phyloP scores from a whole-genome alignment of 768 basidiomycete genomes.

The Termitomyces sp. region DNA sequence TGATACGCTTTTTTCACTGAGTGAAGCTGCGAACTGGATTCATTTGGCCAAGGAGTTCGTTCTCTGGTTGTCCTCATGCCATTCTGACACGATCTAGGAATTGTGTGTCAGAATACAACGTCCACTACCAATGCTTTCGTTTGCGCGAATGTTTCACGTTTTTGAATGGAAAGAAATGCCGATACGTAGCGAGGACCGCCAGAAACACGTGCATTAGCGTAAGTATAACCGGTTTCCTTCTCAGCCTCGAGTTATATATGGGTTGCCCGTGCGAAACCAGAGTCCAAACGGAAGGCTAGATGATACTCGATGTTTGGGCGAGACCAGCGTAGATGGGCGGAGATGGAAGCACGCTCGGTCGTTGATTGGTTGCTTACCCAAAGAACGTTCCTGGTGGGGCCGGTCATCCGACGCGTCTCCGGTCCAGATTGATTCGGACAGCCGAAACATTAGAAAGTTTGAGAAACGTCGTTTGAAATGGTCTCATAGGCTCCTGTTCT shows the following conservation, averaged over 20 bases:
- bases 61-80: not conserved
- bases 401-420: not conserved
- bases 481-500: not conserved
- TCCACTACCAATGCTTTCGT: not conserved
- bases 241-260: not conserved
- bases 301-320: not conserved
- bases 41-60: not conserved
- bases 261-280: not conserved
- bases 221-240: not conserved
- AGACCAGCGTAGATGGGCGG: constrained; percentile 2
- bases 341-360: constrained; percentile 7
- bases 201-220: not conserved
- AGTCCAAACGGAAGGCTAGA: not conserved
- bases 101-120: too few species aligned
- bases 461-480: not conserved
- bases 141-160: not conserved
- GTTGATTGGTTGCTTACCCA: not conserved
- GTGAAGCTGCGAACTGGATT: not conserved
- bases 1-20: not conserved
- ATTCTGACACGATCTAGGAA: not conserved
- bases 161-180: not conserved
- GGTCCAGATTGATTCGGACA: not conserved
- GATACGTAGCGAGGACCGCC: too few species aligned
- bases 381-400: not conserved
- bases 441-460: constrained; percentile 4